A percentile compares a stretch with the other conserved stretches of the same genome.
Evolutionary conservation across 495 filamentous ascomycete species (phyloP).

Genomic region (Aspergillus indologenus): DNA sequence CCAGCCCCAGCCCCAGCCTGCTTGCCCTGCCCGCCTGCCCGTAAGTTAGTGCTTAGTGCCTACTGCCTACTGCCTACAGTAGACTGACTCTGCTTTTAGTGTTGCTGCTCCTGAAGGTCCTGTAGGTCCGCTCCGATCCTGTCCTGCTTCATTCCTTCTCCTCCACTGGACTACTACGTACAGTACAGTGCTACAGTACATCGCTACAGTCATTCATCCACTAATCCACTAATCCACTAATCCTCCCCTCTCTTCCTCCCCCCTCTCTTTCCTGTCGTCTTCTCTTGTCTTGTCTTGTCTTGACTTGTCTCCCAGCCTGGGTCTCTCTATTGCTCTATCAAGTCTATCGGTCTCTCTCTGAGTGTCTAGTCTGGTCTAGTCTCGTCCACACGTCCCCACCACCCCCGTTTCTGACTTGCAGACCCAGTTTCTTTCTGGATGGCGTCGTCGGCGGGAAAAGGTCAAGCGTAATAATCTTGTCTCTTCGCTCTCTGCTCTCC

Average conservation of each 20-base stretch:
- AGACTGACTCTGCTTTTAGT: not conserved
- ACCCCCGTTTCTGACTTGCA: not conserved
- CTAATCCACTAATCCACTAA: too few species aligned
- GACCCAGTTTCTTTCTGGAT: constrained; percentile 6
- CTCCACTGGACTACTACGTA: constrained; percentile 1
- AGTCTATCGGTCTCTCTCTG: not conserved
- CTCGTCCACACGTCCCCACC: not conserved
- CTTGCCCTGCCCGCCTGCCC: too few species aligned
- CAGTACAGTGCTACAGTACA: too few species aligned
- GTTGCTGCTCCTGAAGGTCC: not conserved
- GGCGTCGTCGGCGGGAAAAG: constrained; percentile 8
- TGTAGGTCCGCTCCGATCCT: not conserved
- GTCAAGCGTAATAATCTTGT: not conserved
- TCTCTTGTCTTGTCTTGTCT: constrained; percentile 3
- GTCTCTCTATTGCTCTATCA: not conserved
- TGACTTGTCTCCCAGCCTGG: not conserved
- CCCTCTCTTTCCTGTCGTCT: constrained; percentile 8
- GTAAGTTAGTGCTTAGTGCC: too few species aligned
- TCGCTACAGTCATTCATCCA: too few species aligned
- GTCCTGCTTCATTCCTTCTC: not conserved
- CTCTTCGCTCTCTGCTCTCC: not conserved
- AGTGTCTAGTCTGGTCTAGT: not conserved
- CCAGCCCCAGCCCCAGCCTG: not conserved
- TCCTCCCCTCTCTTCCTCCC: constrained; percentile 1
- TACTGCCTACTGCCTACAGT: too few species aligned